These are phyloP conservation scores for Leccinum disarticulatum DNA, from an alignment of 768 basidiomycete species.

Conservation along the genomic window DNA sequence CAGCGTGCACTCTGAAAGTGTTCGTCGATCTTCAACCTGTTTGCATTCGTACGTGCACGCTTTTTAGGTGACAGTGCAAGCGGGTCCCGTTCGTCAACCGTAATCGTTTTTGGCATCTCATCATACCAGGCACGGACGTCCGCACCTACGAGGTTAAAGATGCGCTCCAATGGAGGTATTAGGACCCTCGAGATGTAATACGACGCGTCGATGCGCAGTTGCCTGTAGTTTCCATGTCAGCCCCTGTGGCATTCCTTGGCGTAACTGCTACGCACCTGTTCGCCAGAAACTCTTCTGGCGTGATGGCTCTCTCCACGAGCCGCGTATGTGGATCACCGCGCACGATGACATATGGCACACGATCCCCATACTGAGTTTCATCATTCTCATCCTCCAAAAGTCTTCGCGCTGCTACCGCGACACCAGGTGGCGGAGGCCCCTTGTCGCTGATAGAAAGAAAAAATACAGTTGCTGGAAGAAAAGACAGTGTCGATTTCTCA, in stretches of 20 bases:
- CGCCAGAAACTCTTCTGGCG: slow-evolving; percentile 68
- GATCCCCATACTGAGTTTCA: slow-evolving; percentile 90
- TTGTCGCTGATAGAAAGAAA: slow-evolving; percentile 56
- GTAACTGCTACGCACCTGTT: slow-evolving; percentile 48
- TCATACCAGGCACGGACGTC: slow-evolving; percentile 86
- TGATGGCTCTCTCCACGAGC: slow-evolving; percentile 72
- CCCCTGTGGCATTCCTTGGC: neutral
- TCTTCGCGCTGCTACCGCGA: slow-evolving; percentile 75
- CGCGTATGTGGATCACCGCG: slow-evolving; percentile 60
- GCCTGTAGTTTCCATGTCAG: slow-evolving; percentile 37
- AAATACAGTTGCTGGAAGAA: neutral
- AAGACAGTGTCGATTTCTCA: slow-evolving; percentile 23
- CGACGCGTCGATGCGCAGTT: slow-evolving; percentile 73
- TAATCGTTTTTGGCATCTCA: slow-evolving; percentile 72
- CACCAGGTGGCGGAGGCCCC: slow-evolving; percentile 88
- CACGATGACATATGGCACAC: slow-evolving; percentile 87
- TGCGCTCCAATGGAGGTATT: slow-evolving; percentile 85
- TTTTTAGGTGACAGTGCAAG: slow-evolving; percentile 38
- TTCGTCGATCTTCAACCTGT: slow-evolving; percentile 61
- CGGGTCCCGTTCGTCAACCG: slow-evolving; percentile 36
- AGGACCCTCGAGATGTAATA: slow-evolving; percentile 89
- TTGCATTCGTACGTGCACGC: slow-evolving; percentile 28
- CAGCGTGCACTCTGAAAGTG: slow-evolving; percentile 76
- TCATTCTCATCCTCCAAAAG: slow-evolving; percentile 73
- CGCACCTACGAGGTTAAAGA: slow-evolving; percentile 89